Percentiles rank a stretch among this genome's conserved stretches.
Conservation (phyloP, 352 stramenopile species). For the Pythium utonaiense region DNA sequence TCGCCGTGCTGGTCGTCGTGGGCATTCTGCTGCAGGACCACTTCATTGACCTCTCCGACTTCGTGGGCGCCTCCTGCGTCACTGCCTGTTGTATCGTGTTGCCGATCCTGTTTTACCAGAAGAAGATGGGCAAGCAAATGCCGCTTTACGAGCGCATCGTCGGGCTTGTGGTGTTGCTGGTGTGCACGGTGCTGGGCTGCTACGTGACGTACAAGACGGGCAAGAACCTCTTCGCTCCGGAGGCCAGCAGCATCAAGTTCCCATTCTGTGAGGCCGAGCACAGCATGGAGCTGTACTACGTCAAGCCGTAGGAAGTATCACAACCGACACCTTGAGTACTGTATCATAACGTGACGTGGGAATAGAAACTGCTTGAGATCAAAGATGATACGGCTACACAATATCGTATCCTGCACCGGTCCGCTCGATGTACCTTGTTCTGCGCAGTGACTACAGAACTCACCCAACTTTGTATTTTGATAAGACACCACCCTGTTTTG, state of each 20-base stretch:
- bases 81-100: constrained; percentile 57
- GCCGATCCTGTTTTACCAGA: constrained; percentile 69
- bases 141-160: constrained; percentile 31
- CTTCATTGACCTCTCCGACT: constrained; percentile 63
- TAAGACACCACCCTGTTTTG: neutral
- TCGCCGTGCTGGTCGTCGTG: constrained; percentile 41
- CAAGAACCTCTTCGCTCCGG: neutral
- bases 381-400: neutral
- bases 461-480: neutral
- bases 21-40: constrained; percentile 43
- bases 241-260: constrained; percentile 8
- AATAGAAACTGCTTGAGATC: no score
- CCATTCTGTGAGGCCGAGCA: constrained; percentile 21
- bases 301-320: no score
- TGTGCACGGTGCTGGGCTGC: constrained; percentile 35
- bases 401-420: no score
- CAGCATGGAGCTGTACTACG: no score
- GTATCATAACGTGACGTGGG: no score
- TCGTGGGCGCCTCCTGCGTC: constrained; percentile 57
- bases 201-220: neutral
- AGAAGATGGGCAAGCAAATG: constrained; percentile 49
- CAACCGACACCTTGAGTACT: neutral
- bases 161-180: constrained; percentile 31
- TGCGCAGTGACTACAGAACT: neutral
- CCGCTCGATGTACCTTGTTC: neutral